Conservation (phyloP, 257 asterid species). For the Solanum commersonii region DNA sequence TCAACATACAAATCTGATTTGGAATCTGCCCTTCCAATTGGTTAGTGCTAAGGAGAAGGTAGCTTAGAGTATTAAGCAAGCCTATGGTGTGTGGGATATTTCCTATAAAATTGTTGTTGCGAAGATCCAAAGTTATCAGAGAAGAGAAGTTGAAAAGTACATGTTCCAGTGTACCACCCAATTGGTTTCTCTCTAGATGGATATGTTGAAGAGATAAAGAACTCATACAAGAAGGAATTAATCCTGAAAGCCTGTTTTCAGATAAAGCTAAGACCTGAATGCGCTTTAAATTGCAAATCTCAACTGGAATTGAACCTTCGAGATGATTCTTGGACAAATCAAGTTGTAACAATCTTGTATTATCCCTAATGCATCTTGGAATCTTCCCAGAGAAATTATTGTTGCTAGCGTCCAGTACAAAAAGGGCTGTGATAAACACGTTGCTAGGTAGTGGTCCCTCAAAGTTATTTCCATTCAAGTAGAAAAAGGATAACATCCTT, state of each 20-base stretch:
- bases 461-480: too few species aligned
- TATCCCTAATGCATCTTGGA: not conserved
- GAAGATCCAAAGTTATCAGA: not conserved
- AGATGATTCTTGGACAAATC: not conserved
- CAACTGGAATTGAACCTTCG: not conserved
- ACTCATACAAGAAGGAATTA: not conserved
- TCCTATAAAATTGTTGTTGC: not conserved
- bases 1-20: not conserved
- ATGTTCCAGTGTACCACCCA: not conserved
- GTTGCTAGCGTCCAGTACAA: not conserved
- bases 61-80: not conserved
- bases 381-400: not conserved
- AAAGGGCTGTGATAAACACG: accelerated
- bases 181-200: not conserved
- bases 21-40: not conserved
- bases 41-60: too few species aligned
- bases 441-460: accelerated
- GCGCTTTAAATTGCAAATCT: not conserved
- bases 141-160: not conserved
- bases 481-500: too few species aligned
- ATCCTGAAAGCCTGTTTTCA: not conserved
- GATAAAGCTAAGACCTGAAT: not conserved
- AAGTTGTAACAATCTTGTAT: not conserved
- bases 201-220: not conserved
- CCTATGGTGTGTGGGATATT: not conserved